Percentiles rank a stretch among this genome's conserved stretches.
phyloP scores from a whole-genome alignment of 768 basidiomycete species.

The Boletellus ananiceps region DNA sequence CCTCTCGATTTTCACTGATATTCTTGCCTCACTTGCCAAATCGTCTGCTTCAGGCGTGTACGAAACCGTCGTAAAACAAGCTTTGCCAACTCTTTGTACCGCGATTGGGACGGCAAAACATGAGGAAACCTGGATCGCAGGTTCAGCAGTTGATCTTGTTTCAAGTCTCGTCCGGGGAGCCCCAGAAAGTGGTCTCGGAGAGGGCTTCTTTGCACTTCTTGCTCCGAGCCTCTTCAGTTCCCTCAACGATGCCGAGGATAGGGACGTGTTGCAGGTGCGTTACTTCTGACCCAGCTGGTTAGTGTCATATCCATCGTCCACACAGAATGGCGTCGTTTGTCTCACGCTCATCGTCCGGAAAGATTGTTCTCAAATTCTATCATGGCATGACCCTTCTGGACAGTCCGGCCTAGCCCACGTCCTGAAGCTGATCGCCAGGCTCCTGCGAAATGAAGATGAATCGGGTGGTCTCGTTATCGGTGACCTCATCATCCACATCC shows the following conservation, averaged over 20 bases:
- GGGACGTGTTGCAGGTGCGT: conserved; percentile 74
- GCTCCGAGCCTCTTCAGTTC: conserved; percentile 73
- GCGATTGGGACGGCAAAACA: conserved; percentile 55
- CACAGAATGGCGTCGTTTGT: conserved; percentile 75
- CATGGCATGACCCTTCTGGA: conserved; percentile 66
- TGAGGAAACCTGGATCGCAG: conserved; percentile 69
- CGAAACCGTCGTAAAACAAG: conserved; percentile 63
- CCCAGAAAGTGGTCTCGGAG: conserved; percentile 60
- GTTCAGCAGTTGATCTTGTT: conserved; percentile 79
- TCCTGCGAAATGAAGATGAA: conserved; percentile 79
- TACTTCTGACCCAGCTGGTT: not conserved
- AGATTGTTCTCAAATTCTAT: conserved; percentile 74
- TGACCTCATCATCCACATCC: conserved; percentile 89
- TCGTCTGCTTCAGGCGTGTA: conserved; percentile 60
- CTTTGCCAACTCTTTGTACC: conserved; percentile 67
- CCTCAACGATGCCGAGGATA: conserved; percentile 69
- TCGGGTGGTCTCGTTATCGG: conserved; percentile 91
- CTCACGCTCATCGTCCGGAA: conserved; percentile 84
- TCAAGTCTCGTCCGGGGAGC: conserved; percentile 68
- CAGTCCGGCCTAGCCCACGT: conserved; percentile 73
- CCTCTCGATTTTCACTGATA: conserved; percentile 78
- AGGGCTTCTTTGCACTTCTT: conserved; percentile 72
- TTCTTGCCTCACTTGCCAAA: conserved; percentile 65
- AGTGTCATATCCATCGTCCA: not conserved
- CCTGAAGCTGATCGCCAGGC: conserved; percentile 69